Conservation (phyloP, 371 early-diverging fungal genomes). For the Rozella allomycis region DNA sequence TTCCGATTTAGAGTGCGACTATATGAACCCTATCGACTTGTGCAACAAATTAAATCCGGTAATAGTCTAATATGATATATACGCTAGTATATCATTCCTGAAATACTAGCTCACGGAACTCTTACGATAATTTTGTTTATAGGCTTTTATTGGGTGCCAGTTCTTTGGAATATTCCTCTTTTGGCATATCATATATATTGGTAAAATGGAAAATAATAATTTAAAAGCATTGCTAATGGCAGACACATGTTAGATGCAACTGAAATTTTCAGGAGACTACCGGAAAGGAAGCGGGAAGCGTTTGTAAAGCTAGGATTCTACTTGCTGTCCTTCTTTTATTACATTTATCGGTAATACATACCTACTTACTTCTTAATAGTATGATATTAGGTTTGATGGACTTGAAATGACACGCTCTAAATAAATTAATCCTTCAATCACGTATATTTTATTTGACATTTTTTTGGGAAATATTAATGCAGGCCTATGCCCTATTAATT, state of each 20-base stretch:
- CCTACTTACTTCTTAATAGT: background rate
- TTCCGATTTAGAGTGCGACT: constrained; percentile 84
- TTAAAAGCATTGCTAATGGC: constrained; percentile 40
- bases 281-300: constrained; percentile 72
- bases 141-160: constrained; percentile 10
- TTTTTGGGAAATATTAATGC: too few relatives aligned
- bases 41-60: constrained; percentile 86
- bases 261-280: constrained; percentile 79
- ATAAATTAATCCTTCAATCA: too few relatives aligned
- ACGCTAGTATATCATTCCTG: background rate
- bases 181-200: constrained; percentile 60
- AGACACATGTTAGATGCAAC: constrained; percentile 87
- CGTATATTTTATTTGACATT: too few relatives aligned
- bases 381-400: background rate
- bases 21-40: constrained; percentile 93
- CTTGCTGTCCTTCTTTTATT: constrained; percentile 24
- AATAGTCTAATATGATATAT: background rate
- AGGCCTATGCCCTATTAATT: too few relatives aligned
- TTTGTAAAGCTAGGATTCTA: constrained; percentile 87
- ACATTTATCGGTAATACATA: background rate
- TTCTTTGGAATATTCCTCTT: constrained; percentile 63
- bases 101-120: background rate
- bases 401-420: background rate
- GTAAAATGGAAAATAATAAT: constrained; percentile 18
- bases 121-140: background rate